Conservation (phyloP, 148 eudicot species). For the Hydrangea macrophylla region DNA sequence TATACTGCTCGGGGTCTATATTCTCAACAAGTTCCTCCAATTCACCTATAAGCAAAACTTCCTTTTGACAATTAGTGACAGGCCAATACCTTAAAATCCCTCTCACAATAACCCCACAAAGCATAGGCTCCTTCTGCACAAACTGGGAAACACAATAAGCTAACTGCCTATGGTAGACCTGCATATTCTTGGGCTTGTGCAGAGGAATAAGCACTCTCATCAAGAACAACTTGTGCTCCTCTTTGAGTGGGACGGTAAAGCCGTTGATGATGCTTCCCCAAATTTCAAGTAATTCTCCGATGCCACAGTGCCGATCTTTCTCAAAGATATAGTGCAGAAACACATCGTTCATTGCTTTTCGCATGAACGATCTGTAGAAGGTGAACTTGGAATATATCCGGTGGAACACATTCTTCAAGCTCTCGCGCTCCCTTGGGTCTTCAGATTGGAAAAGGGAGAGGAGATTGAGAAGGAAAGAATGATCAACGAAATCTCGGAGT, state of each 20-base stretch:
- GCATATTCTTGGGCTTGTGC: constrained; percentile 47
- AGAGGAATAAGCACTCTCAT: constrained; percentile 34
- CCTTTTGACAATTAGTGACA: constrained; percentile 42
- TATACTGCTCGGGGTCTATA: constrained; percentile 30
- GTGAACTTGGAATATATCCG: constrained; percentile 37
- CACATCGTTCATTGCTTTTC: constrained; percentile 45
- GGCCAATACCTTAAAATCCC: constrained; percentile 51
- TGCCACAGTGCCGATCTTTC: constrained; percentile 37
- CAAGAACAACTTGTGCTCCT: constrained; percentile 42
- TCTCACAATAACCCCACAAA: constrained; percentile 27
- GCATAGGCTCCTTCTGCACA: constrained; percentile 42
- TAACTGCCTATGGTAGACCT: constrained; percentile 38
- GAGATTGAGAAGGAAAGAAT: constrained; percentile 31
- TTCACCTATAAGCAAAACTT: constrained; percentile 42
- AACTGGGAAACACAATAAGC: constrained; percentile 49
- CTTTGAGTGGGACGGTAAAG: constrained; percentile 40
- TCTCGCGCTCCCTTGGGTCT: constrained; percentile 47
- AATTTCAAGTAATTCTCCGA: constrained; percentile 47
- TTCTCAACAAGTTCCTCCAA: constrained; percentile 41
- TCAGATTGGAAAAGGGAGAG: constrained; percentile 43
- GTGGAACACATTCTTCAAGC: constrained; percentile 38
- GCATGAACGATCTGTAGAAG: constrained; percentile 38
- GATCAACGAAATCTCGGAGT: constrained; percentile 18
- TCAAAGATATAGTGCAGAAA: constrained; percentile 38
- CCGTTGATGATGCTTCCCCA: constrained; percentile 54